Base-by-base conservation (phyloP, 2,329 filamentous ascomycete genomes). In the Cladosporium velox region DNA sequence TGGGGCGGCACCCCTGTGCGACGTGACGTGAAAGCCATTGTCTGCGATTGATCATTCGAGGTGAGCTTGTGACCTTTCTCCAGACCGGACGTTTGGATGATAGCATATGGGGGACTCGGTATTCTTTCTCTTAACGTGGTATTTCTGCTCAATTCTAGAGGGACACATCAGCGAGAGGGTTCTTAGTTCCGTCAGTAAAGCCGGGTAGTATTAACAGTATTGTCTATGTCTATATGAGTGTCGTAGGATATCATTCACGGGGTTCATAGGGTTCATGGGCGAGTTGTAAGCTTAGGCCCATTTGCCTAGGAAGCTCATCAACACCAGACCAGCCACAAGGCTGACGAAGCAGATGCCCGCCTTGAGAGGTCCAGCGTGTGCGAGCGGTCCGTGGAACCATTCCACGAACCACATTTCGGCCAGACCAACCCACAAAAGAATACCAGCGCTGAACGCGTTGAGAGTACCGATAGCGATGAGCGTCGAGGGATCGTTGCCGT, bases 371-470 rank as follows among this genome's bases (percentile, higher is more conserved):
- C 67, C 60, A n/a, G 87, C 83, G 28, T 84, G 76, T 15, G 83
- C 78, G 74, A 89, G 78, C 24, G 69, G 68, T 1, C 78, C 78
- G 35, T 77, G 66, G 71, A 90, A 84, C 91, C 91, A 93, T 74
- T 93, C 91, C 49, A 85, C 81, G 2, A 89, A 89, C 86, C 88
- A 89, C 90, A 93, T 92, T 79, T 93, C 90, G 0, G 93, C 90
- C 1, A 93, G 78, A 1, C 90, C 89, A 1, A 93, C 90, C 90
- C 91, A 93, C n/a, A 90, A 80, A 35, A 93, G 81, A 54, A 94
- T 91, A 32, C 91, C 91, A 0, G 91, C 90, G 0, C 87, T 91
- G 11, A 93, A 74, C 6, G 90, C 89, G 75, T 93, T 88, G 1
- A 93, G 81, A 0, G 90, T 91, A 0, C 90, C 91, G 41, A 93